phyloP scores from a whole-genome alignment of 73 alveolate species.

The Uronychia setigera region DNA sequence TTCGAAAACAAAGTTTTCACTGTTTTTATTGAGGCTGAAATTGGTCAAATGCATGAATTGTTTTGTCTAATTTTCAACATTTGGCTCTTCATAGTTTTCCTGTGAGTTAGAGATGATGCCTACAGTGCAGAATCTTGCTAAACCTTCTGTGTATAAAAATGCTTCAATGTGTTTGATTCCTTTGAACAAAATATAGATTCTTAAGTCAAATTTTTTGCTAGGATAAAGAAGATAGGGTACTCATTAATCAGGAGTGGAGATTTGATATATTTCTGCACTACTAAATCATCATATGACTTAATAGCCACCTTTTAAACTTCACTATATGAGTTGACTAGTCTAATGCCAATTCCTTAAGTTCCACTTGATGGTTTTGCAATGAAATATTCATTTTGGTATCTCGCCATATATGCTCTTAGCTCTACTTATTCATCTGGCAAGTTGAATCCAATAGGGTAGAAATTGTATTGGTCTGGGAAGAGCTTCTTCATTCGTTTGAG shows the following conservation, averaged over 20 bases:
- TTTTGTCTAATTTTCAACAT: conserved; percentile 48
- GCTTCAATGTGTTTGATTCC: conserved; percentile 86
- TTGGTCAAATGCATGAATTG: conserved; percentile 87
- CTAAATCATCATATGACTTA: conserved; percentile 31
- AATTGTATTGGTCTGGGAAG: neutral
- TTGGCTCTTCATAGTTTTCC: conserved; percentile 83
- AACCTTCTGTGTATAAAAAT: conserved; percentile 85
- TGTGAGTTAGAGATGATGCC: neutral
- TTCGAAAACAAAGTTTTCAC: neutral
- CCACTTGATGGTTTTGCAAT: conserved; percentile 83
- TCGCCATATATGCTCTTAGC: neutral
- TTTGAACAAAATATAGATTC: conserved; percentile 91
- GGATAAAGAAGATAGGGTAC: neutral
- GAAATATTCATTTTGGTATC: neutral
- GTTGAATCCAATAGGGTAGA: neutral
- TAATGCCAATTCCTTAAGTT: conserved; percentile 75
- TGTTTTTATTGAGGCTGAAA: conserved; percentile 79
- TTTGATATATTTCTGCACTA: conserved; percentile 78
- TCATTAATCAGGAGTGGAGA: conserved; percentile 93
- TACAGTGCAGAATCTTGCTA: conserved; percentile 87
- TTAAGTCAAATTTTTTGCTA: conserved; percentile 84
- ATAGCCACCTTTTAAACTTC: neutral
- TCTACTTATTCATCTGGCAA: neutral
- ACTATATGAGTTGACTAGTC: conserved; percentile 17
- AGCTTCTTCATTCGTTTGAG: neutral